Conservation (phyloP, 169 alveolate species). For the Cryptosporidium sp. region DNA sequence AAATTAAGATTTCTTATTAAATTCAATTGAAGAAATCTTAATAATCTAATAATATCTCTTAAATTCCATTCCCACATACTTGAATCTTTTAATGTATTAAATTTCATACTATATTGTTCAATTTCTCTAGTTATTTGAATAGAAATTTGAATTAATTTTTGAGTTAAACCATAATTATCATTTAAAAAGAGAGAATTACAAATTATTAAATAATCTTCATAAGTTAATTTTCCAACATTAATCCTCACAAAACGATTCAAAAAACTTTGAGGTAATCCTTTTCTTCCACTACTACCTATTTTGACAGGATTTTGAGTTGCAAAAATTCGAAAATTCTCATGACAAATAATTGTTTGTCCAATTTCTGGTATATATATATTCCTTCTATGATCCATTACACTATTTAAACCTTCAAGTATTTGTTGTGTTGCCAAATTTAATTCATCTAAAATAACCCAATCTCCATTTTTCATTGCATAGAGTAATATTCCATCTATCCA, state of each 20-base stretch:
- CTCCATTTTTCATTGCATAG: slow-evolving; percentile 95
- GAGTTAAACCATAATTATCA: neutral
- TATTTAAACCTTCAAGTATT: slow-evolving; percentile 98
- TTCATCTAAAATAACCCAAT: slow-evolving; percentile 99
- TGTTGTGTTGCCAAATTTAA: slow-evolving; percentile 98
- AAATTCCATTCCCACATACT: slow-evolving; percentile 87
- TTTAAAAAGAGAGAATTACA: slow-evolving; percentile 81
- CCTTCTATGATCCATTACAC: slow-evolving; percentile 98
- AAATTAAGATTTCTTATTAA: neutral
- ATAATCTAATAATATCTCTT: slow-evolving; percentile 81
- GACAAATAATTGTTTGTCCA: slow-evolving; percentile 92
- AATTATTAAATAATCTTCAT: slow-evolving; percentile 88
- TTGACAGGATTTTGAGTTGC: slow-evolving; percentile 98
- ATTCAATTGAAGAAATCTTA: slow-evolving; percentile 36
- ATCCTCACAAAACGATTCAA: slow-evolving; percentile 97
- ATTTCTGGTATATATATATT: slow-evolving; percentile 96
- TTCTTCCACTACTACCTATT: slow-evolving; percentile 97
- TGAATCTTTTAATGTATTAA: slow-evolving; percentile 75
- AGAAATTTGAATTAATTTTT: neutral
- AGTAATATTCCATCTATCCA: slow-evolving; percentile 99
- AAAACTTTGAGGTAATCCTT: slow-evolving; percentile 98
- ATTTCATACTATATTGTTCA: slow-evolving; percentile 63
- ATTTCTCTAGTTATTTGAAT: slow-evolving; percentile 75
- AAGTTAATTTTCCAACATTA: slow-evolving; percentile 88
- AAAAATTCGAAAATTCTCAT: slow-evolving; percentile 96